Conservation (phyloP, 352 stramenopile species). For the Lagenidium sp. region DNA sequence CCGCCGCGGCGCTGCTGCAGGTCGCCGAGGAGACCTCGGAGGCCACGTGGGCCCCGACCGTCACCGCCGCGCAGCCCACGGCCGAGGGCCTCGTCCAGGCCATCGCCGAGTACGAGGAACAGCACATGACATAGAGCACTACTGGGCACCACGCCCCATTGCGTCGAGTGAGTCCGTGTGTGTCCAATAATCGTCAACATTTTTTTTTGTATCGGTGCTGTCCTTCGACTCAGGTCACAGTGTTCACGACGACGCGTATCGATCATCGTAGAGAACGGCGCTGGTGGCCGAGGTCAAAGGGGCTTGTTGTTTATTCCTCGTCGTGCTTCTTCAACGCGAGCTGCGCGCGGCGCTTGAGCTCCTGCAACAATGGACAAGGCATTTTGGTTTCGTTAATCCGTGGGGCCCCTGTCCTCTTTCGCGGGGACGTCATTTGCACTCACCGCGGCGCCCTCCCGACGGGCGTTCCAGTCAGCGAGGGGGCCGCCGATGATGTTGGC, state of each 20-base stretch:
- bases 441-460: conserved; percentile 56
- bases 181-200: no score
- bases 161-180: no score
- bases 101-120: conserved; percentile 35
- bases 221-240: no score
- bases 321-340: conserved; percentile 25
- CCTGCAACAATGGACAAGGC: conserved; percentile 15
- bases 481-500: conserved; percentile 58
- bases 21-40: conserved; percentile 27
- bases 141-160: no score
- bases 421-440: no score
- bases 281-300: background rate
- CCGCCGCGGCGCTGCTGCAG: conserved; percentile 33
- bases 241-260: no score
- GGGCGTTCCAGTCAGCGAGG: conserved; percentile 66
- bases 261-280: no score
- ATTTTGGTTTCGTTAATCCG: no score
- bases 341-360: conserved; percentile 54
- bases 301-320: conserved; percentile 30
- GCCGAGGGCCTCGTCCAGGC: conserved; percentile 36
- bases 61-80: conserved; percentile 43
- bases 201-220: no score
- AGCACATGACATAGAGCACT: no score
- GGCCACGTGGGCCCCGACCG: conserved; percentile 37
- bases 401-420: no score